These are phyloP conservation scores for Corymbia maculata DNA, from an alignment of 345 rosid species.

Conservation along the genomic window DNA sequence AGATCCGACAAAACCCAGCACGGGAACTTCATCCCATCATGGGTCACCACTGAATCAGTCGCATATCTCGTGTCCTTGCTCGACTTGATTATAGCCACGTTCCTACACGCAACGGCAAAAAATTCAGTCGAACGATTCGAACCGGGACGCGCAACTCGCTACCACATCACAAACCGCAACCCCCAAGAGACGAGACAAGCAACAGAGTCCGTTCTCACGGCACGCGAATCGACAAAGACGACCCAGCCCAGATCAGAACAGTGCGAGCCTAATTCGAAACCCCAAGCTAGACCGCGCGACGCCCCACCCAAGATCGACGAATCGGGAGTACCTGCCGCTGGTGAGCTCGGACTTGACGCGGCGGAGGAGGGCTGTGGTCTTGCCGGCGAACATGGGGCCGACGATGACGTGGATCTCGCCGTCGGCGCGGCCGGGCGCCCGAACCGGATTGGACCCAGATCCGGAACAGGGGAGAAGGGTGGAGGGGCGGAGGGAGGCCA, in stretches of 20 bases:
- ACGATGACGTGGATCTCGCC: slow-evolving; percentile 78
- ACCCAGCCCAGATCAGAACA: neutral
- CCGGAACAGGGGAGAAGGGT: slow-evolving; percentile 1
- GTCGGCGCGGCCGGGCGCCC: neutral
- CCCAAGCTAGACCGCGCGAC: neutral
- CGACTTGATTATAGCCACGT: slow-evolving; percentile 69
- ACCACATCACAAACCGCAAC: neutral
- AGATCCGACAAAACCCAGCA: slow-evolving; percentile 82
- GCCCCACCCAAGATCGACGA: neutral
- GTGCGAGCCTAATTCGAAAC: neutral
- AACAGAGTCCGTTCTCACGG: neutral
- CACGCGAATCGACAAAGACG: neutral
- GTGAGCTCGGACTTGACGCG: slow-evolving; percentile 55
- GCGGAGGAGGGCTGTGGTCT: slow-evolving; percentile 88
- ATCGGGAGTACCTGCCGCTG: slow-evolving; percentile 39
- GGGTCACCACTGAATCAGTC: slow-evolving; percentile 64
- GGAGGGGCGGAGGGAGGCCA: slow-evolving; percentile 36
- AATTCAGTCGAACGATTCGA: neutral
- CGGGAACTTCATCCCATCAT: slow-evolving; percentile 72
- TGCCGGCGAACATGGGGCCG: slow-evolving; percentile 95
- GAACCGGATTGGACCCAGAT: neutral
- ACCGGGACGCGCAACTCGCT: neutral
- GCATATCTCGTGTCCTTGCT: slow-evolving; percentile 76
- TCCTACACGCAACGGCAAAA: slow-evolving; percentile 18
- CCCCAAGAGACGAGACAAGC: neutral